Conservation (phyloP, 352 stramenopile genomes). For the Phytophthora sp. region DNA sequence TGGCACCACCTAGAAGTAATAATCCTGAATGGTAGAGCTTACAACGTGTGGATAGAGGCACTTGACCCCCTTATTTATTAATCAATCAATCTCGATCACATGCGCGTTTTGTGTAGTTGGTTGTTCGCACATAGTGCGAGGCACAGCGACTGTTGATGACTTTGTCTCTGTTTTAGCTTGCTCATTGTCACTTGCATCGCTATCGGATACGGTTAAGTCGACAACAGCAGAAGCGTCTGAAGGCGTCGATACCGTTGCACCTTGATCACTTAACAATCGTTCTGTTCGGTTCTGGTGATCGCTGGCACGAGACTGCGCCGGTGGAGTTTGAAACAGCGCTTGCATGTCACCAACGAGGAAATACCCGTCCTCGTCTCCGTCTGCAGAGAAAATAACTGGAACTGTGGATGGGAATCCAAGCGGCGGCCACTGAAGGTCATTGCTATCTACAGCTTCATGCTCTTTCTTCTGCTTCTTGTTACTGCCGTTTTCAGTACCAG, state of each 20-base stretch:
- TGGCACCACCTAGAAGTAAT: slow-evolving; percentile 15
- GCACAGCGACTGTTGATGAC: too few species aligned
- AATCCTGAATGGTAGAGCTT: slow-evolving; percentile 16
- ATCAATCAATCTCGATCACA: slow-evolving; percentile 48
- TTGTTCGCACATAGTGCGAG: neutral
- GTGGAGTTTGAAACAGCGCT: slow-evolving; percentile 39
- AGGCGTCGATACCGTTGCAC: neutral
- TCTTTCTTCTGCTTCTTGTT: slow-evolving; percentile 24
- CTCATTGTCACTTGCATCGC: slow-evolving; percentile 25
- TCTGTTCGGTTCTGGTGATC: neutral
- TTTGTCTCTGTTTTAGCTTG: slow-evolving; percentile 3
- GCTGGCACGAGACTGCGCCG: neutral
- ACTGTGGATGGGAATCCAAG: neutral
- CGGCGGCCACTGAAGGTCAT: neutral
- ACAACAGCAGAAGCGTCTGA: slow-evolving; percentile 16
- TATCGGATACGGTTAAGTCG: slow-evolving; percentile 44
- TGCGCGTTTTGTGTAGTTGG: slow-evolving; percentile 27
- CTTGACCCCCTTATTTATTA: too few species aligned
- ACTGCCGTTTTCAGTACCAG: neutral
- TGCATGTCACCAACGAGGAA: slow-evolving; percentile 57
- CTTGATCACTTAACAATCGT: neutral
- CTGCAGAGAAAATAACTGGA: slow-evolving; percentile 40
- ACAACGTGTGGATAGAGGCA: too few species aligned
- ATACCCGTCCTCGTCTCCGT: slow-evolving; percentile 44
- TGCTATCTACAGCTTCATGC: neutral